Base-by-base conservation (phyloP, 441 rosid species). In the Dalechampia spathulata region DNA sequence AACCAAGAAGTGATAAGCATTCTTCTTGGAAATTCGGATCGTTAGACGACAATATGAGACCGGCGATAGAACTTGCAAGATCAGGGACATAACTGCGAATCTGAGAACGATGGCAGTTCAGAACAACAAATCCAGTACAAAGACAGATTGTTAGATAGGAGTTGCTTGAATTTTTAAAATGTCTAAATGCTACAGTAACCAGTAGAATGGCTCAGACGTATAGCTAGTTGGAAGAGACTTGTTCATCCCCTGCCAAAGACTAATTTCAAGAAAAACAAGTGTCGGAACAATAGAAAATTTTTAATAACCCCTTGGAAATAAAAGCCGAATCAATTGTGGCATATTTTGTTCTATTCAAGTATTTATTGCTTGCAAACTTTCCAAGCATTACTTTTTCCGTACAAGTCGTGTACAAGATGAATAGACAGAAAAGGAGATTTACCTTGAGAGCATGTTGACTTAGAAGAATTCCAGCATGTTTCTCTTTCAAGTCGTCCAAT, bases 61-160 rank as follows among this genome's bases (percentile, higher is more conserved):
- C 88, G 22, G 94, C 77, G 32, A 86, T 70, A 58, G 94, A 74
- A 66, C 75, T 89, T 60, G 99, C 92, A 61, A 92, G 88, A 69
- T 79, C 94, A 62, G 99, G 97, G 44, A 78, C 97, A 66, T 86
- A 75, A 62, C 81, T 76, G 75, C 81, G 74, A 66, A 79, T 82
- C 98, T 92, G 76, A 49, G 49, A 26, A 70, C 54, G 10, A 39
- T 52, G 39, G 42, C 38, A 46, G 30, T 37, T 37, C 25, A 28
- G 8, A 27, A 26, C 32, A 16, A 37, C 2, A 32, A 41, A n/a
- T 32, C 34, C 64, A 41, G 42, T 22, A 11, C 11, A 44, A n/a
- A 40, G 49, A 26, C 41, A 23, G n/a, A 46, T 38, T n/a, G 10
- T n/a, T 30, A 14, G 22, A 60, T 39, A 27, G 49, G 11, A 17